Conservation (phyloP, 139 green algal genomes). For the Zygnema circumcarinatum region DNA sequence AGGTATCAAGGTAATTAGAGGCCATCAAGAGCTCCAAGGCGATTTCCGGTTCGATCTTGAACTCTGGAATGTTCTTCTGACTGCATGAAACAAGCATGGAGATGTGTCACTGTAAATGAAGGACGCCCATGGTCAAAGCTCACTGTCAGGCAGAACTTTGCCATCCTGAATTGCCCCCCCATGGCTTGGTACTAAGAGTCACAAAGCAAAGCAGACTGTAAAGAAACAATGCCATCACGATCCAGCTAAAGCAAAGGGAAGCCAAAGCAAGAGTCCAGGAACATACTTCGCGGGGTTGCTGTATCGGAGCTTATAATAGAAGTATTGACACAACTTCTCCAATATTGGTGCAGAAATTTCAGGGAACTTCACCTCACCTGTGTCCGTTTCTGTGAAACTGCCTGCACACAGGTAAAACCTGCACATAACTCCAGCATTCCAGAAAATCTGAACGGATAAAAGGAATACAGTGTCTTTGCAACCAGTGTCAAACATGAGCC, state of each 20-base stretch:
- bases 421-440: conserved; percentile 17
- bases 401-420: conserved; percentile 76
- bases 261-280: background rate
- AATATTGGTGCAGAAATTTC: conserved; percentile 91
- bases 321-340: conserved; percentile 97
- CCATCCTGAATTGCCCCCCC: no score
- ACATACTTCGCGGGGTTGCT: conserved; percentile 73
- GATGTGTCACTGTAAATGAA: no score
- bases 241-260: no score
- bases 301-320: conserved; percentile 96
- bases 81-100: no score
- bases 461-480: background rate
- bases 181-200: no score
- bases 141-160: no score
- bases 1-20: conserved; percentile 95
- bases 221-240: no score
- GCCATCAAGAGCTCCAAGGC: conserved; percentile 96
- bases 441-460: background rate
- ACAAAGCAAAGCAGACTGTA: no score
- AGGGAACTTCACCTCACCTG: conserved; percentile 86
- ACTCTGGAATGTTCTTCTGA: conserved; percentile 87
- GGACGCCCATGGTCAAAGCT: no score
- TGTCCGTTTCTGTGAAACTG: conserved; percentile 91
- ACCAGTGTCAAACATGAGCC: background rate
- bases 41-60: conserved; percentile 88